Evolutionary conservation across 1,284 basidiomycete species (phyloP), one percentile per base, ranked within the genome.

Genomic region (Entoloma clypeatum): DNA sequence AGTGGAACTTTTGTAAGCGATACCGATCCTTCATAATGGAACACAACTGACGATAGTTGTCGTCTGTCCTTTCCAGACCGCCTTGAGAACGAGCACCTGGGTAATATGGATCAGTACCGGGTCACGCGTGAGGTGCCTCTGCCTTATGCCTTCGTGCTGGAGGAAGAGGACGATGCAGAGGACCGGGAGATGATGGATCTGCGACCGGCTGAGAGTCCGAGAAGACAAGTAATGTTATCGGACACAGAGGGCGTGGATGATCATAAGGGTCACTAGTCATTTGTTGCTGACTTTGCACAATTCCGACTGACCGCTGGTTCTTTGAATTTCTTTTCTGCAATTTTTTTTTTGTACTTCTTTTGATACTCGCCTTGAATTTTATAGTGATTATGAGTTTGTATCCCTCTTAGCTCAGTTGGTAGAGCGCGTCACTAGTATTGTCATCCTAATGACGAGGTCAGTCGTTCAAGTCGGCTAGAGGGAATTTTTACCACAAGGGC

Each of bases 1-100:
- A 88, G 52, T 97, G 93, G 93, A 96, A 96, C 62, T 90, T 95
- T 58, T 86, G 90, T 92, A 46, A 57, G 81, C 34, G 1, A 10
- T 14, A 8, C 9, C 22, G 13, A 4, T 6, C 3, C 18, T 6
- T 28, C 8, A 25, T 16, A 21, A 22, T 11, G 23, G 8, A 7
- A 24, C 9, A 14, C 17, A 8, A 3, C 9, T 32, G 13, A 31
- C 30, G n/a, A 23, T 38, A 25, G 31, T 28, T 13, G 17, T 33
- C 17, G 16, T 41, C 14, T 28, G 21, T 37, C 36, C 11, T 38
- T 27, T 27, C 40, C 54, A 86, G 84, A 75, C 60, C 84, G 89
- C 48, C 63, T 92, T 45, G 90, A 92, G 60, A 92, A 89, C 68
- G 89, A 92, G 62, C 89, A 92, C 44, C 64, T 92, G 17, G 86